Base-by-base conservation (phyloP, 169 alveolate species). In the Eimeria necatrix region DNA sequence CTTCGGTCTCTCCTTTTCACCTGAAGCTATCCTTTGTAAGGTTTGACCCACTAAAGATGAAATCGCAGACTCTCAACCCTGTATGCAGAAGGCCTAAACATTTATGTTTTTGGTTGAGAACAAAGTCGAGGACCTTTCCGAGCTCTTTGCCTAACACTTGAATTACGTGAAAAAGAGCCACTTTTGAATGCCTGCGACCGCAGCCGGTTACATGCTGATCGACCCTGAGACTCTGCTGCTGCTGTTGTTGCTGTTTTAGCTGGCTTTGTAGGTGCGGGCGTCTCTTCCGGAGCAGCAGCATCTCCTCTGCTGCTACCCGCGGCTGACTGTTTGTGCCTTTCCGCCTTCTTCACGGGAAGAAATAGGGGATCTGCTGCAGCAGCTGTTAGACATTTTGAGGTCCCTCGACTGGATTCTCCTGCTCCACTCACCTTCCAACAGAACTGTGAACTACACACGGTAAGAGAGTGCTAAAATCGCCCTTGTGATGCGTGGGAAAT, bases 361-460 rank as follows among this genome's bases (percentile, higher is more conserved):
- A 18, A 48, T 3, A 26, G 46, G 12, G 9, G 76, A 3, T 12
- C 88, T 18, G 60, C 84, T 73, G 88, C 88, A 22, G 76, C 78
- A 16, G 91, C 91, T 4, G 95, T 91, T 68, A 60, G 73, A 49
- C 95, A 91, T 26, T 91, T 91, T 41, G 92, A 91, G 61, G 91
- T 91, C 56, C 95, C 95, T 4, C 91, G 95, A 12, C 88, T 76
- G 51, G 95, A 91, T 60, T 60, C 92, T 20, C 91, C 78, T 20
- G 70, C 53, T 4, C 95, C 95, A 4, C 91, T 91, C 52, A 53
- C 74, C 8, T 48, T 91, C n/a, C 95, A 91, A 51, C 95, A 91
- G 49, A 91, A 91, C 85, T 91, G 95, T 74, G 89, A 91, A 74
- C 61, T 91, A 84, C 95, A 91, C 61, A 80, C 95, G 61, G 95